phyloP scores from a whole-genome alignment of 495 filamentous ascomycete species.

The Aspergillus bertholletiae region DNA sequence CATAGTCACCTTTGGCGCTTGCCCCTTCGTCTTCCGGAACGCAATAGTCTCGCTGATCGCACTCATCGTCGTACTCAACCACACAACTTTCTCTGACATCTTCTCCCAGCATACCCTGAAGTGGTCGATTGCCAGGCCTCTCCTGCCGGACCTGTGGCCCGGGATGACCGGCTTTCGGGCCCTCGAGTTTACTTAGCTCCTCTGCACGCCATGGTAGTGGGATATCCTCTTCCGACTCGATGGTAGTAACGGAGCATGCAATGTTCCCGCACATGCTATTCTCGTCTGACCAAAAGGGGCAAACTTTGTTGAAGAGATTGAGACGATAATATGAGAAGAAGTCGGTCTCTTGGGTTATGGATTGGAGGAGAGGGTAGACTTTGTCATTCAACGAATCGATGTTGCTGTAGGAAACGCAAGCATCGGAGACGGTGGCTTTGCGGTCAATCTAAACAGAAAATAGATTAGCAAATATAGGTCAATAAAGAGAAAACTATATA shows the following conservation, averaged over 20 bases:
- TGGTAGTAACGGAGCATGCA: constrained; percentile 93
- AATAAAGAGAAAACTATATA: constrained; percentile 7
- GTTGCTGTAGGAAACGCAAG: constrained; percentile 86
- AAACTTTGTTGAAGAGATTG: constrained; percentile 92
- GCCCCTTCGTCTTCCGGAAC: constrained; percentile 91
- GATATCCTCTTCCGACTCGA: constrained; percentile 93
- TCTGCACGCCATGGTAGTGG: constrained; percentile 86
- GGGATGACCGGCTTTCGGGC: constrained; percentile 86
- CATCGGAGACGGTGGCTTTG: constrained; percentile 69
- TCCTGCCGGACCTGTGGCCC: constrained; percentile 66
- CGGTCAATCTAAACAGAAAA: constrained; percentile 53
- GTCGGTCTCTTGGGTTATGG: constrained; percentile 81
- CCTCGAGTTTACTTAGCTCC: constrained; percentile 89
- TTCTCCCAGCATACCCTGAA: constrained; percentile 80
- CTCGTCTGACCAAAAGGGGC: constrained; percentile 93
- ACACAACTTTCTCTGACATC: constrained; percentile 92
- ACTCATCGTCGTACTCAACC: constrained; percentile 96
- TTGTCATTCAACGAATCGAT: constrained; percentile 79
- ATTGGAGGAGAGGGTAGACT: constrained; percentile 74
- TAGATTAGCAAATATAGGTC: background rate
- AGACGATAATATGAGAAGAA: constrained; percentile 97
- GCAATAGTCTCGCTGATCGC: constrained; percentile 96
- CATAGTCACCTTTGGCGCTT: constrained; percentile 88
- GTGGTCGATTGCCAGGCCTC: constrained; percentile 62
- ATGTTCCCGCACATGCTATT: constrained; percentile 96